These are phyloP conservation scores for Candida neerlandica DNA, from an alignment of 1,139 yeast species.

Conservation along the genomic window DNA sequence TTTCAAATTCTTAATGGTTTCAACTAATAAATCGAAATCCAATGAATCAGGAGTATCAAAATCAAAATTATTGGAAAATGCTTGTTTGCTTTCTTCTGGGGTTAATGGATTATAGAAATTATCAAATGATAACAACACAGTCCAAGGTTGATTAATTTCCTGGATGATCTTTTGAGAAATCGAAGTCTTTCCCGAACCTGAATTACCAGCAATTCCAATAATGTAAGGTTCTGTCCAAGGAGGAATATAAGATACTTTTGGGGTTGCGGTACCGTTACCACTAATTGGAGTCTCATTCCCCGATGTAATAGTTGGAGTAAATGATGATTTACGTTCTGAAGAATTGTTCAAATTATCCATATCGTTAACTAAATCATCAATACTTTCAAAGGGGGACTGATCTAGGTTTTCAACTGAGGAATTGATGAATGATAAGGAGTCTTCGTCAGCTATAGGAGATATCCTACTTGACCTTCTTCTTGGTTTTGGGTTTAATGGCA, in stretches of 20 bases:
- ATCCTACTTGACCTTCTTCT: slow-evolving; percentile 22
- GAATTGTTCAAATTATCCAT: not conserved
- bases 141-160: slow-evolving; percentile 90
- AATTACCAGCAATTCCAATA: slow-evolving; percentile 92
- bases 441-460: slow-evolving; percentile 24
- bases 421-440: slow-evolving; percentile 13
- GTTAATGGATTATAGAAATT: slow-evolving; percentile 82
- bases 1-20: slow-evolving; percentile 66
- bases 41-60: slow-evolving; percentile 85
- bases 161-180: slow-evolving; percentile 83
- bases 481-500: slow-evolving; percentile 6
- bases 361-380: slow-evolving; percentile 4
- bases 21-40: slow-evolving; percentile 72
- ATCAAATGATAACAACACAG: slow-evolving; percentile 87
- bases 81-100: slow-evolving; percentile 59
- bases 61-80: slow-evolving; percentile 71
- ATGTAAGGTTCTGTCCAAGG: slow-evolving; percentile 97
- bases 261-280: not conserved
- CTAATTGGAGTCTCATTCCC: not conserved
- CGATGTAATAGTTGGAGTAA: not conserved
- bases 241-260: slow-evolving; percentile 56
- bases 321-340: not conserved
- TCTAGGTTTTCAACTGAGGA: slow-evolving; percentile 11
- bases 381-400: slow-evolving; percentile 8
- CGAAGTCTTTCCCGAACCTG: slow-evolving; percentile 95